These are phyloP conservation scores for Picochlorum sp. DNA, from an alignment of 139 green algal genomes.

Conservation along the genomic window DNA sequence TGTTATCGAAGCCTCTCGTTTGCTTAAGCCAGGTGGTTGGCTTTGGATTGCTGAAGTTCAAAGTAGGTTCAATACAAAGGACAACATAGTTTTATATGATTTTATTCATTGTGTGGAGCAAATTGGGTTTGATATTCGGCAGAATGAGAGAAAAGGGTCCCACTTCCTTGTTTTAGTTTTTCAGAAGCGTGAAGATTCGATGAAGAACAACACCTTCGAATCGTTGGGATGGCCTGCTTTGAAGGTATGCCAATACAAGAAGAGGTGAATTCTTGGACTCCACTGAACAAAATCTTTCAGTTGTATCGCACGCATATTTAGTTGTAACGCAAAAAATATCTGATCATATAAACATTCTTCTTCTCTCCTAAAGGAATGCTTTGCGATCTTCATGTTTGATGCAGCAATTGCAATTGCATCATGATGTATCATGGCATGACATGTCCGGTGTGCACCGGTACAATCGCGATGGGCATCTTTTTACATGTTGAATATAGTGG, in stretches of 20 bases:
- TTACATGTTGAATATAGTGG: too few species aligned
- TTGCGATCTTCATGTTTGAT: too few species aligned
- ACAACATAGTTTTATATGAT: slow-evolving; percentile 22
- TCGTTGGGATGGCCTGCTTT: slow-evolving; percentile 9
- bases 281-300: not conserved
- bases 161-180: slow-evolving; percentile 70
- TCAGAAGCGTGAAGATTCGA: slow-evolving; percentile 20
- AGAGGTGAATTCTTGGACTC: slow-evolving; percentile 1
- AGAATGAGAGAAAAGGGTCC: slow-evolving; percentile 44
- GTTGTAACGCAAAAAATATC: too few species aligned
- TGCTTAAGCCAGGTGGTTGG: slow-evolving; percentile 57
- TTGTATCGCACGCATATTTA: too few species aligned
- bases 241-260: slow-evolving; percentile 25
- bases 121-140: slow-evolving; percentile 49
- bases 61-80: slow-evolving; percentile 19
- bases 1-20: slow-evolving; percentile 69
- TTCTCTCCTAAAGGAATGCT: too few species aligned
- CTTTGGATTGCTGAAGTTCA: slow-evolving; percentile 94
- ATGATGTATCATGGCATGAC: too few species aligned
- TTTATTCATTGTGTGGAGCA: slow-evolving; percentile 43
- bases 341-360: too few species aligned
- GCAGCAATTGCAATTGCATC: too few species aligned
- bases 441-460: too few species aligned
- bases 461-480: too few species aligned
- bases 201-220: not conserved